These are phyloP conservation scores for Annona squamosa DNA, from an alignment of 164 flowering plant genomes.

Conservation along the genomic window DNA sequence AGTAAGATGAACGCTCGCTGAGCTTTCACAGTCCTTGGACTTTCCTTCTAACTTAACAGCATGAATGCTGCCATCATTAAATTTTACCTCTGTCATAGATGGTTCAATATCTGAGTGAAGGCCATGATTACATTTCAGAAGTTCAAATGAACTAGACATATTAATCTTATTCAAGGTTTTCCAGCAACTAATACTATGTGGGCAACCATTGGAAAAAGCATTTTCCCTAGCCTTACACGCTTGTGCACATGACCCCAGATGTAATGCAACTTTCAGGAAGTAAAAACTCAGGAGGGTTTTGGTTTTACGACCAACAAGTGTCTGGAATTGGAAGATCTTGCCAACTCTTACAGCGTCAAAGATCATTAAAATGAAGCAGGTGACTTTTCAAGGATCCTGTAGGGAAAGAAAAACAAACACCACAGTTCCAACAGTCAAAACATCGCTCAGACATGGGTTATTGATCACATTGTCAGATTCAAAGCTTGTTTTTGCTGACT, in stretches of 20 bases:
- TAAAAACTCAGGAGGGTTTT: not conserved
- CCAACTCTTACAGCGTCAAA: slow-evolving; percentile 12
- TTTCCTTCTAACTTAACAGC: slow-evolving; percentile 21
- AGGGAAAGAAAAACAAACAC: not conserved
- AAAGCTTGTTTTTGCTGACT: too few species aligned
- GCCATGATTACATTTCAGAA: not conserved
- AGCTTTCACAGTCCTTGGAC: slow-evolving; percentile 11
- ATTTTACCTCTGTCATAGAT: slow-evolving; percentile 27
- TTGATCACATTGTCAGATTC: too few species aligned
- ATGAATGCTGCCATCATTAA: slow-evolving; percentile 15
- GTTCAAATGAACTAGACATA: slow-evolving; percentile 10
- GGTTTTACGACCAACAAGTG: not conserved
- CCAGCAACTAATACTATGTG: slow-evolving; percentile 6
- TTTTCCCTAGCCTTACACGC: not conserved
- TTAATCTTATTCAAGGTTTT: slow-evolving; percentile 16
- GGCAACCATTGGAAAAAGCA: not conserved
- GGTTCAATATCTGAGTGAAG: slow-evolving; percentile 1
- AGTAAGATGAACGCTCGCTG: slow-evolving; percentile 42
- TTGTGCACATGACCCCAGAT: slow-evolving; percentile 1
- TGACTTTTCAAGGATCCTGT: not conserved
- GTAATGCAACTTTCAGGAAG: not conserved
- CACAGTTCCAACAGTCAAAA: too few species aligned
- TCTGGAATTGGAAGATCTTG: not conserved
- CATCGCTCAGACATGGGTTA: too few species aligned
- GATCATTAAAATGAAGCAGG: slow-evolving; percentile 18